phyloP scores from a whole-genome alignment of 768 basidiomycete genomes.

The Lepiota venenata region DNA sequence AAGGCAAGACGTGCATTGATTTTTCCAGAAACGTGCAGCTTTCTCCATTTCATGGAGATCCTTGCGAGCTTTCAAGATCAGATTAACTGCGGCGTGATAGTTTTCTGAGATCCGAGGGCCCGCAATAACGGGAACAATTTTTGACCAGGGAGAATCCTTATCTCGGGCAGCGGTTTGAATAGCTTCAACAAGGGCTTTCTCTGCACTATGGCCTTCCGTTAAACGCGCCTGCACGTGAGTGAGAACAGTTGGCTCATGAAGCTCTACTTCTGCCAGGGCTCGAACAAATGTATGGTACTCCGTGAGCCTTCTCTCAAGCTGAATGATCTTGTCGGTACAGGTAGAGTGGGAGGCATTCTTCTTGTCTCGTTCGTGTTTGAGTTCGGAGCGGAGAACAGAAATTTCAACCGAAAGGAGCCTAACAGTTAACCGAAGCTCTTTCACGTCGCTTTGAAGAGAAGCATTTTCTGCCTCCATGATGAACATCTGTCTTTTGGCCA shows the following conservation, averaged over 20 bases:
- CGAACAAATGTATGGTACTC: slow-evolving; percentile 25
- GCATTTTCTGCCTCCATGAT: slow-evolving; percentile 3
- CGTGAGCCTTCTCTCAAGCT: slow-evolving; percentile 2
- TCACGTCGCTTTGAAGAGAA: not conserved
- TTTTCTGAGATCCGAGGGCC: slow-evolving; percentile 33
- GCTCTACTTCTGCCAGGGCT: slow-evolving; percentile 30
- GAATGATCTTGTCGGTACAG: not conserved
- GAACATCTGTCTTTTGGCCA: slow-evolving; percentile 1
- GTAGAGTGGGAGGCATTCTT: not conserved
- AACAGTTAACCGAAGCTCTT: not conserved
- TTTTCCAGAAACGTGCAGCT: slow-evolving; percentile 41
- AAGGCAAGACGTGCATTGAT: slow-evolving; percentile 28
- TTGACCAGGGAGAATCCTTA: slow-evolving; percentile 36
- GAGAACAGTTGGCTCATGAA: slow-evolving; percentile 27
- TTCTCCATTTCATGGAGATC: slow-evolving; percentile 38
- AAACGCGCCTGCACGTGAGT: slow-evolving; percentile 23
- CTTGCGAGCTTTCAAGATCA: slow-evolving; percentile 39
- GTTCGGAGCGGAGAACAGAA: not conserved
- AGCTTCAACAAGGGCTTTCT: slow-evolving; percentile 39
- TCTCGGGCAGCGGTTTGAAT: slow-evolving; percentile 39
- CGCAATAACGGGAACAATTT: slow-evolving; percentile 31
- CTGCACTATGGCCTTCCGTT: slow-evolving; percentile 29
- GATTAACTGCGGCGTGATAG: slow-evolving; percentile 41
- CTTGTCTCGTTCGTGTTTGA: not conserved
- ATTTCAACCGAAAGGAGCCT: not conserved